Base-by-base conservation (phyloP, 2,329 filamentous ascomycete species). In the Fusarium stilboides region DNA sequence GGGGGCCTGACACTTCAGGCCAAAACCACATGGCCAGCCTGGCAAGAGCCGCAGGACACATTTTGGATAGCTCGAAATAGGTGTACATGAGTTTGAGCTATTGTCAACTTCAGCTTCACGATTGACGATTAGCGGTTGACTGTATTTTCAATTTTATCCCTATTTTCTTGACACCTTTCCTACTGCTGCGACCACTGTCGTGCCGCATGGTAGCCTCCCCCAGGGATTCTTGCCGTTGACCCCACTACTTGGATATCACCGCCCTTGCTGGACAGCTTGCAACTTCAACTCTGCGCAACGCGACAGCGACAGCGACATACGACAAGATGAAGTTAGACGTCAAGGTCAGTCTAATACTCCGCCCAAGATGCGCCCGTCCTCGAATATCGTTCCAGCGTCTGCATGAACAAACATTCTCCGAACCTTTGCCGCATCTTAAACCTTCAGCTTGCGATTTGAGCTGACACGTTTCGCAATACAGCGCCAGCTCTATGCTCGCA, bases 401-500 rank as follows among this genome's bases (percentile, higher is more conserved):
- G 42, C 33, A 22, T 8, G 6, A n/a, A 17, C 33, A 31, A 22
- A 20, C 22, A 31, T 17, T 19, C 50, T 10, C 28, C 44, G 14
- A 6, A 49, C 47, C 19, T 31, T 42, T 43, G 34, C 42, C 22
- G 26, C 49, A 46, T 43, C 49, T 37, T 44, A 44, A 55, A 45
- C 53, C 51, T 53, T 26, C 31, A 53, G 56, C 53, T 57, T 59
- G 44, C 72, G 56, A 75, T 58, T 49, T 54, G 60, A 74, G 59
- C 73, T 75, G 69, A 75, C 73, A 69, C 62, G 57, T 59, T 65
- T 68, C 70, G 69, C 62, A 60, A 71, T 67, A 68, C 71, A 83
- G 82, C 80, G 82, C 73, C 82, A 84, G 79, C 78, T 84, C 71
- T 83, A 82, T 84, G 92, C 93, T 82, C 89, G 94, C 82, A 97